phyloP scores from a whole-genome alignment of 495 filamentous ascomycete genomes.

The Trichocladium uniseriatum region DNA sequence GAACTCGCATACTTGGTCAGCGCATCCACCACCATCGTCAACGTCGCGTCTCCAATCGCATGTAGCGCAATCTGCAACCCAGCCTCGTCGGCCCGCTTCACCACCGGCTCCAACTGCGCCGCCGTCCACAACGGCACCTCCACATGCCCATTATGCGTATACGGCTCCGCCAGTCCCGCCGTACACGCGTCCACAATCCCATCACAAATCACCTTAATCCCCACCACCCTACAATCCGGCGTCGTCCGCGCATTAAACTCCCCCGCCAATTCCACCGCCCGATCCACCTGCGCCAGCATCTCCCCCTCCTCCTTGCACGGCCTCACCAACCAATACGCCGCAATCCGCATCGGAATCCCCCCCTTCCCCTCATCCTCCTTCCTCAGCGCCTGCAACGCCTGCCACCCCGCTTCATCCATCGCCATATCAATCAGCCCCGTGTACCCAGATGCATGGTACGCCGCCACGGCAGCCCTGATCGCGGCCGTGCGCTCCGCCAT shows the following conservation, averaged over 20 bases:
- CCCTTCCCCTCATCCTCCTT: conserved; percentile 28
- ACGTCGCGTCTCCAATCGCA: conserved; percentile 53
- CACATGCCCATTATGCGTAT: conserved; percentile 37
- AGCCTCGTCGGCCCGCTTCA: conserved; percentile 43
- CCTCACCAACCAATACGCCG: conserved; percentile 54
- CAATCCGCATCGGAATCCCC: conserved; percentile 47
- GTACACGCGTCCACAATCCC: conserved; percentile 61
- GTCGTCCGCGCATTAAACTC: conserved; percentile 38
- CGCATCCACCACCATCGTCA: conserved; percentile 47
- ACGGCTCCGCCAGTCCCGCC: conserved; percentile 52
- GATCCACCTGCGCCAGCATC: conserved; percentile 46
- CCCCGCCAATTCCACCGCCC: conserved; percentile 45
- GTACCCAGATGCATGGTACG: conserved; percentile 49
- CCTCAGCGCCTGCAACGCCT: conserved; percentile 42
- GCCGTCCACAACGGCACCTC: conserved; percentile 49
- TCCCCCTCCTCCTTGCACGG: conserved; percentile 34
- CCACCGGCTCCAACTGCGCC: conserved; percentile 43
- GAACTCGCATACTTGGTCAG: conserved; percentile 38
- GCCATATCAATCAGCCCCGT: conserved; percentile 61
- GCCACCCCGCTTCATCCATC: conserved; percentile 57
- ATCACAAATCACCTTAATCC: conserved; percentile 63
- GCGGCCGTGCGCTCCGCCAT: conserved; percentile 46
- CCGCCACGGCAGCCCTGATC: conserved; percentile 38
- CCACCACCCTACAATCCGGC: conserved; percentile 49
- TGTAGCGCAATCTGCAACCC: conserved; percentile 56